Percentiles rank a stretch among this genome's conserved stretches.
Evolutionary conservation across 2,329 filamentous ascomycete species (phyloP).

Genomic region (Talaromyces sp.): DNA sequence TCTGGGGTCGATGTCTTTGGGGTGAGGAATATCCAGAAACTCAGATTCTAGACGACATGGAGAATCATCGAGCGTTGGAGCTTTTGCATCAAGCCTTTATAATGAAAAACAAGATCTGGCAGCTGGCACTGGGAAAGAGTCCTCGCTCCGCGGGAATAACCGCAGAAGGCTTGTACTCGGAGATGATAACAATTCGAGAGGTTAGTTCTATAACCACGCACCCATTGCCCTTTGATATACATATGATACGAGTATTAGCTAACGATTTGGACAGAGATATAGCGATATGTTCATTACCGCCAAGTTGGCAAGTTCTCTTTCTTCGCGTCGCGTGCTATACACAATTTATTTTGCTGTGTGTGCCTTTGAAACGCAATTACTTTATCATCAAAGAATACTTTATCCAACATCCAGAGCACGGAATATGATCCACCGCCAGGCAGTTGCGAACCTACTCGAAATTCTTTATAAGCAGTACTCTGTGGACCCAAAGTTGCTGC

Average conservation of each 20-base stretch:
- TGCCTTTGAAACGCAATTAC: slow-evolving; percentile 29
- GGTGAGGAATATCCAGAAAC: slow-evolving; percentile 32
- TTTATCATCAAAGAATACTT: slow-evolving; percentile 30
- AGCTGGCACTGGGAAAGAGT: slow-evolving; percentile 22
- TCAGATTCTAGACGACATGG: slow-evolving; percentile 34
- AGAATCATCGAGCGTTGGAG: slow-evolving; percentile 33
- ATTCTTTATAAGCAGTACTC: slow-evolving; percentile 29
- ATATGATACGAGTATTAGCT: neutral
- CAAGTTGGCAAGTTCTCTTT: slow-evolving; percentile 24
- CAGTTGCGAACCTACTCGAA: slow-evolving; percentile 26
- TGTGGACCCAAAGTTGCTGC: slow-evolving; percentile 26
- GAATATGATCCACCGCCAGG: slow-evolving; percentile 22
- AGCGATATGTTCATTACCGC: slow-evolving; percentile 34
- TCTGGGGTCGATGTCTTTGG: slow-evolving; percentile 34
- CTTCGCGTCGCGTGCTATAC: slow-evolving; percentile 28
- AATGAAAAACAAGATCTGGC: slow-evolving; percentile 27
- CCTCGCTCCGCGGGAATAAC: slow-evolving; percentile 19
- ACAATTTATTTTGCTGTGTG: slow-evolving; percentile 32
- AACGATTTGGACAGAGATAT: slow-evolving; percentile 22
- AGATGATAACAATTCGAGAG: neutral
- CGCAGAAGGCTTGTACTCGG: neutral
- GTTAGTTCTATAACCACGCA: neutral
- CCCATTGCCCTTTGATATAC: neutral
- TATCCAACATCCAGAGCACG: slow-evolving; percentile 16
- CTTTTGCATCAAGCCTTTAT: slow-evolving; percentile 26